A percentile compares a stretch with the other conserved stretches of the same genome.
Evolutionary conservation across 2,329 filamentous ascomycete species (phyloP).

Genomic region (Dothiorella sarmentorum): DNA sequence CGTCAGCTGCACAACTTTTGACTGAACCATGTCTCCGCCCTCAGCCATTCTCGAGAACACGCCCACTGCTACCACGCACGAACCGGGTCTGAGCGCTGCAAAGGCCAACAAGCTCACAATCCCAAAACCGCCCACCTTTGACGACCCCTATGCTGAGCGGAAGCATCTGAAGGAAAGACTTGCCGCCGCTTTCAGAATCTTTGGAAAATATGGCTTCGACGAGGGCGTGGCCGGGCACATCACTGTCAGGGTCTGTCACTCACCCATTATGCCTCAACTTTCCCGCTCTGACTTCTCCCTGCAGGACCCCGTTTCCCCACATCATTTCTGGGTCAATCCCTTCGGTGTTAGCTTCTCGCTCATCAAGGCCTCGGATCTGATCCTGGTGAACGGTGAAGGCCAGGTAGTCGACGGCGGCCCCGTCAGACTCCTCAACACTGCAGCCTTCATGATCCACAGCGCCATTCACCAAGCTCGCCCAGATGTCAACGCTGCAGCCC

Average conservation of each 20-base stretch:
- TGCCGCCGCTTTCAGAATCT: conserved; percentile 39
- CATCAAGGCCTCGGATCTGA: conserved; percentile 64
- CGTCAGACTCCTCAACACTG: conserved; percentile 37
- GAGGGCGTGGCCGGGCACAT: conserved; percentile 60
- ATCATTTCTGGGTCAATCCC: conserved; percentile 65
- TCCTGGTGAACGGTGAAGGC: conserved; percentile 60
- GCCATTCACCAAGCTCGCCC: conserved; percentile 58
- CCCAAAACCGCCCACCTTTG: conserved; percentile 34
- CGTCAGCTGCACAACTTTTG: too few species aligned
- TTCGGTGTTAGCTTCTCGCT: conserved; percentile 61
- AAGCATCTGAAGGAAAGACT: conserved; percentile 37
- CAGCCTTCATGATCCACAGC: conserved; percentile 59
- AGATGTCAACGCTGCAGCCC: conserved; percentile 57
- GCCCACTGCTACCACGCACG: conserved; percentile 29
- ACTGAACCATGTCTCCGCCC: not conserved
- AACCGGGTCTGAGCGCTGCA: conserved; percentile 31
- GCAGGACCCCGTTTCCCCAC: conserved; percentile 55
- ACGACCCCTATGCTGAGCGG: conserved; percentile 37
- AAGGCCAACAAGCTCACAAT: conserved; percentile 26
- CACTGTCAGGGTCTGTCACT: conserved; percentile 48
- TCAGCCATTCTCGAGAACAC: conserved; percentile 21
- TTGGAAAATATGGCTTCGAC: conserved; percentile 39
- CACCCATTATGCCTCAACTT: not conserved
- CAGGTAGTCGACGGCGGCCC: conserved; percentile 61
- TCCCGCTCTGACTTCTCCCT: too few species aligned